Evolutionary conservation across 208 protist genomes (phyloP).

Genomic region (Sergeia podlipaevii): DNA sequence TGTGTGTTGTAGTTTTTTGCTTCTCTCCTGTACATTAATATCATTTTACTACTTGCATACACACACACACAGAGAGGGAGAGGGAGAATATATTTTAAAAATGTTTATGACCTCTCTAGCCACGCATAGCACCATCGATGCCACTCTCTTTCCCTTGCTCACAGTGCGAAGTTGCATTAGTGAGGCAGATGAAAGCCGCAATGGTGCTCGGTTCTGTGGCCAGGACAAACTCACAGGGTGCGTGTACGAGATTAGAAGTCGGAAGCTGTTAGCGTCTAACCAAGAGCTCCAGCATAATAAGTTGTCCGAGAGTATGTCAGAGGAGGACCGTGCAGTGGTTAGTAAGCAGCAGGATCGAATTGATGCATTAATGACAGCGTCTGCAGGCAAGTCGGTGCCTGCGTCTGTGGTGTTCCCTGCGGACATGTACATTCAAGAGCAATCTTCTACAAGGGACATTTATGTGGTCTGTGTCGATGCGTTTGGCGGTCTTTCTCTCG

Average conservation of each 20-base stretch:
- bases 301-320: background rate
- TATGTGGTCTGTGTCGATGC: slow-evolving; percentile 64
- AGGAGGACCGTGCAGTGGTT: background rate
- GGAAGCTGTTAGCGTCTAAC: too few relatives aligned
- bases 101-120: slow-evolving; percentile 43
- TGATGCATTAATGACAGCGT: slow-evolving; percentile 40
- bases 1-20: background rate
- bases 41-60: background rate
- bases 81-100: background rate
- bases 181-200: slow-evolving; percentile 64
- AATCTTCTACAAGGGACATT: slow-evolving; percentile 30
- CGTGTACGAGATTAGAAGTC: slow-evolving; percentile 51
- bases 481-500: slow-evolving; percentile 71
- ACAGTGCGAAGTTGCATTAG: slow-evolving; percentile 65
- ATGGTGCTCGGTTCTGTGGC: slow-evolving; percentile 72
- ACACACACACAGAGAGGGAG: background rate
- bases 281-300: background rate
- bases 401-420: slow-evolving; percentile 50
- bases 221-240: slow-evolving; percentile 63
- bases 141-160: slow-evolving; percentile 68
- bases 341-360: slow-evolving; percentile 38
- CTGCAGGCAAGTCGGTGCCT: slow-evolving; percentile 11
- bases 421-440: slow-evolving; percentile 64
- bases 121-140: slow-evolving; percentile 27
- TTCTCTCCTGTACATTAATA: background rate